Base-by-base conservation (phyloP, 352 stramenopile genomes). In the Elongisporangium senticosum region DNA sequence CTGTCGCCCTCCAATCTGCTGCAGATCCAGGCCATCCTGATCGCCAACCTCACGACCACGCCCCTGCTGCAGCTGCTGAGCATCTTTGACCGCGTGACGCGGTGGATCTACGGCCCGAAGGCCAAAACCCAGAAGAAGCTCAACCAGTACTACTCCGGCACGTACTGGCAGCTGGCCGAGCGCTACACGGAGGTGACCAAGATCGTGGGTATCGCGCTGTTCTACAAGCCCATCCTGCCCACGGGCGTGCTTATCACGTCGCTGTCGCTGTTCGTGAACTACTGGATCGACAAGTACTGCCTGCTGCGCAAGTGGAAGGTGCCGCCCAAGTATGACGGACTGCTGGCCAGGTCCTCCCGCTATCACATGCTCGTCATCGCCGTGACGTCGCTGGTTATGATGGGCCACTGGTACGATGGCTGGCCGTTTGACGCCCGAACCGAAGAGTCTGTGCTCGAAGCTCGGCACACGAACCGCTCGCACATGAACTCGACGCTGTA, bases 211-310 rank as follows among this genome's bases (percentile, higher is more conserved):
- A 87, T 79, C 23, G 79, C 75, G 14, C 65, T 87, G 10, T 89
- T 89, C 58, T 89, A 75, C 63, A 89, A 89, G 67, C 72, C 79
- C 0, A 58, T 89, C 4, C 56, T 89, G 1, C 79, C 79, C 0
- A 89, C 79, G 10, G 83, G 83, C 0, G 67, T 90, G 2, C 58
- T 84, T 11, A 83, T 93, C 59, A 87, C 79, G 28, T 62, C 75
- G 7, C 55, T 89, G 33, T 86, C 77, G 23, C 57, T 93, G 33
- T 69, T 90, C 4, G 71, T 93, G 11, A 90, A 88, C 56, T 93
- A 89, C 65, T 90, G 80, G 80, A 78, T 92, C 39, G 82, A 90
- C 69, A 93, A 93, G 64, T 93, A 85, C 58, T 93, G 83, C 49
- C 56, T 93, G 49, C 63, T 91, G 53, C 81, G 77, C 56, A 81